phyloP scores from a whole-genome alignment of 768 basidiomycete genomes.

The Boletales sp. region DNA sequence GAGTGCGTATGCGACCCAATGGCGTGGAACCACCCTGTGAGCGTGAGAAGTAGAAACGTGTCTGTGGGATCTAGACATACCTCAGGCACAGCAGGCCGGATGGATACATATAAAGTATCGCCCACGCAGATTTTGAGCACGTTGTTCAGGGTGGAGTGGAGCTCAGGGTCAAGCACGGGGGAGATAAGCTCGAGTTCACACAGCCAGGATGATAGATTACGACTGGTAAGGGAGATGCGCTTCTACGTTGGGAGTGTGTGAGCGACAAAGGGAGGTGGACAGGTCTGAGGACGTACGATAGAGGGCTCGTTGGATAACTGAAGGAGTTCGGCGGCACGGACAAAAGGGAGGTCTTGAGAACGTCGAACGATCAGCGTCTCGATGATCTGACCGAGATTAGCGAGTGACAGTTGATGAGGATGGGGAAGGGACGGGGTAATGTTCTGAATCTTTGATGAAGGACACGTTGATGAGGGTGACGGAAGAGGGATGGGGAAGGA shows the following conservation, averaged over 20 bases:
- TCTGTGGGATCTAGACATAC: constrained; percentile 34
- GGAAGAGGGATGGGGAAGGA: constrained; percentile 2
- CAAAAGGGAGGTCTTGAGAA: constrained; percentile 22
- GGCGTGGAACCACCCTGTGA: constrained; percentile 81
- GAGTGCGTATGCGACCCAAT: constrained; percentile 67
- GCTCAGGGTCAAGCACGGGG: constrained; percentile 22
- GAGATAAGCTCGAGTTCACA: constrained; percentile 30
- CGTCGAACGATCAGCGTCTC: constrained; percentile 33
- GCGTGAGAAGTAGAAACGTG: constrained; percentile 18
- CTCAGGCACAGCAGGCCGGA: constrained; percentile 48
- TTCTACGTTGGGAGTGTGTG: constrained; percentile 36
- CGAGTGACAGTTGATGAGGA: constrained; percentile 21
- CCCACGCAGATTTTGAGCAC: constrained; percentile 44
- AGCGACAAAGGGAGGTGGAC: neutral
- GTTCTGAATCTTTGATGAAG: constrained; percentile 30
- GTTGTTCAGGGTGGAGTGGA: constrained; percentile 35
- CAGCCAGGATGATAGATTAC: constrained; percentile 48
- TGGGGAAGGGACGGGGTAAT: constrained; percentile 30
- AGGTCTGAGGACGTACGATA: constrained; percentile 20
- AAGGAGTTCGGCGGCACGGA: constrained; percentile 24
- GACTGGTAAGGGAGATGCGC: constrained; percentile 45
- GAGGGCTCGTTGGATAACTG: constrained; percentile 17
- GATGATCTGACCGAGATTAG: constrained; percentile 27
- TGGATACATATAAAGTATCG: constrained; percentile 57
- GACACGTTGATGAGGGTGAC: constrained; percentile 4